phyloP scores from a whole-genome alignment of 495 filamentous ascomycete genomes.

The Corynascus novoguineensis region DNA sequence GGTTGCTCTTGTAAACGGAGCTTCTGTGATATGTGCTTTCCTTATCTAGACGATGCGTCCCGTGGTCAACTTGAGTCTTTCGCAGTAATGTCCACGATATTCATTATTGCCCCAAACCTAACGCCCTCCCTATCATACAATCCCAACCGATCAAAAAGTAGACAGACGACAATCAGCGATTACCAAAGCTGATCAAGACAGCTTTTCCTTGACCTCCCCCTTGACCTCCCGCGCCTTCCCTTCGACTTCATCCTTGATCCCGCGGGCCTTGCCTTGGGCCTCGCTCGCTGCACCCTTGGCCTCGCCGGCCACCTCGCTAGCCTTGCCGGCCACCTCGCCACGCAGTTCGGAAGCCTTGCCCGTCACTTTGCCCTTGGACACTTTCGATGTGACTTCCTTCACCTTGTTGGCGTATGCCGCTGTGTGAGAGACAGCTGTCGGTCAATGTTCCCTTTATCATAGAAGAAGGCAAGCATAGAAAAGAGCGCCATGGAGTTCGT shows the following conservation, averaged over 20 bases:
- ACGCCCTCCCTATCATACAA: not conserved
- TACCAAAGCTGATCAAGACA: not conserved
- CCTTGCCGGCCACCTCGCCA: conserved; percentile 21
- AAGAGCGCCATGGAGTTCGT: not conserved
- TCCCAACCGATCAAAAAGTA: not conserved
- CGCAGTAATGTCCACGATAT: too few relatives aligned
- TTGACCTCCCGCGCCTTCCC: conserved; percentile 8
- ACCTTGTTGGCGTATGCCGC: conserved; percentile 44
- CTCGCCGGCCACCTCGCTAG: conserved; percentile 25
- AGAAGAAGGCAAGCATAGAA: not conserved
- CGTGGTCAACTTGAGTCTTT: too few relatives aligned
- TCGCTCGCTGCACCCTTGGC: conserved; percentile 30
- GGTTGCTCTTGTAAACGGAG: not conserved
- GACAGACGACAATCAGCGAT: not conserved
- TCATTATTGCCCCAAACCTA: too few relatives aligned
- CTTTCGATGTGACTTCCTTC: conserved; percentile 32
- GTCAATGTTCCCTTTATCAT: conserved; percentile 15
- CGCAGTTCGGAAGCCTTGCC: conserved; percentile 33
- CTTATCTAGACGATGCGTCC: too few relatives aligned
- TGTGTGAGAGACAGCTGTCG: conserved; percentile 10
- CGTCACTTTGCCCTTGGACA: conserved; percentile 26
- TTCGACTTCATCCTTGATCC: conserved; percentile 8
- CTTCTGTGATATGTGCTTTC: too few relatives aligned
- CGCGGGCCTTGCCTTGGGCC: conserved; percentile 23
- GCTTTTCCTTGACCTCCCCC: conserved; percentile 15